Evolutionary conservation across 2,329 filamentous ascomycete genomes (phyloP).

Genomic region (Colletotrichum agaves): DNA sequence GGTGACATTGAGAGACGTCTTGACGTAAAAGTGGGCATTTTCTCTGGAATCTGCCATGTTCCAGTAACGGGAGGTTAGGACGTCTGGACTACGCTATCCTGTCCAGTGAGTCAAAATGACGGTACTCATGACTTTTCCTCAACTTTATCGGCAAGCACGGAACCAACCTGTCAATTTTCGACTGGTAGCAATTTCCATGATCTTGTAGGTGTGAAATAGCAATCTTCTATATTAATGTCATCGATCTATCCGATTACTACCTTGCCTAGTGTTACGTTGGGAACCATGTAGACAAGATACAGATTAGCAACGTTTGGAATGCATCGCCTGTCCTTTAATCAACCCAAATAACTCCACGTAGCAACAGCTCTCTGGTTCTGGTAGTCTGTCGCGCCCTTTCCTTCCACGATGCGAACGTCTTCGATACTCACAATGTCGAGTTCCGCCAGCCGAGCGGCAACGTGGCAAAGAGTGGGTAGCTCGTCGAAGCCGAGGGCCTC

Average conservation of each 20-base stretch:
- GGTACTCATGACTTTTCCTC: not conserved
- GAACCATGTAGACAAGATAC: no score
- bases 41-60: not conserved
- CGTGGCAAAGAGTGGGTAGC: conserved; percentile 69
- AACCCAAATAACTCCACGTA: conserved; percentile 13
- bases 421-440: conserved; percentile 65
- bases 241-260: no score
- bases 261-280: no score
- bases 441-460: conserved; percentile 61
- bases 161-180: not conserved
- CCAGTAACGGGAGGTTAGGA: not conserved
- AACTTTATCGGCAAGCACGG: not conserved
- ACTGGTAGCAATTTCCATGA: not conserved
- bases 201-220: no score
- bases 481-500: conserved; percentile 61
- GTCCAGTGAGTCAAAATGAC: not conserved
- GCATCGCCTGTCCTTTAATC: not conserved
- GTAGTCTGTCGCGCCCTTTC: conserved; percentile 48
- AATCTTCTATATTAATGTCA: no score
- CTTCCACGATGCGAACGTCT: conserved; percentile 50
- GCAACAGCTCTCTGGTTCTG: conserved; percentile 19
- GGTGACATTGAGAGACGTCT: not conserved
- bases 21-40: not conserved
- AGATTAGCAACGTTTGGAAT: no score
- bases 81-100: not conserved